phyloP scores from a whole-genome alignment of 306 rosid genomes.

The Crotalaria pallida region DNA sequence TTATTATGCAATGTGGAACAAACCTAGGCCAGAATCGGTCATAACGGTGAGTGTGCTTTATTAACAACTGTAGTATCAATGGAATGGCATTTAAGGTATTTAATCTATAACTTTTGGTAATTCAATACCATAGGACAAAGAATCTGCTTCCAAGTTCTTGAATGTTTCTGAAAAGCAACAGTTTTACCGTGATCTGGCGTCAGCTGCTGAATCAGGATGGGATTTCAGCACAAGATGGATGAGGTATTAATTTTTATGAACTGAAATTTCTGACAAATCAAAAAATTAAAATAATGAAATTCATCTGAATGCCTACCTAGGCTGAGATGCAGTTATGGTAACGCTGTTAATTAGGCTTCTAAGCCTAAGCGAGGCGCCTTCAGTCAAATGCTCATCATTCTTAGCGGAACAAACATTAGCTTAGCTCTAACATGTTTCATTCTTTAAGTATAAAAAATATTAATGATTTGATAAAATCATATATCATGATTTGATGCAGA shows the following conservation, averaged over 20 bases:
- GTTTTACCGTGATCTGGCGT: slow-evolving; percentile 69
- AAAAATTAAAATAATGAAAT: background rate
- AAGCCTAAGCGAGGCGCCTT: background rate
- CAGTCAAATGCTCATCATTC: background rate
- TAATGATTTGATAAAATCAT: background rate
- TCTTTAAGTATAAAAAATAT: background rate
- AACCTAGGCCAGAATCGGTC: slow-evolving; percentile 83
- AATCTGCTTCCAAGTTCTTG: slow-evolving; percentile 59
- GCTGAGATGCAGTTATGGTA: background rate
- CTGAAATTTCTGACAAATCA: background rate
- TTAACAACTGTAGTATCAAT: background rate
- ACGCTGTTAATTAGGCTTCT: background rate
- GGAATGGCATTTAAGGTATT: background rate
- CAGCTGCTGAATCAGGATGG: slow-evolving; percentile 93
- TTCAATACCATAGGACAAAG: slow-evolving; percentile 50
- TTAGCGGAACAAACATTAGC: background rate
- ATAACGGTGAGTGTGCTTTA: slow-evolving; percentile 36
- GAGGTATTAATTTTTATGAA: slow-evolving; percentile 46
- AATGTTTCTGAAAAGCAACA: slow-evolving; percentile 41
- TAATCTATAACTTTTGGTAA: background rate
- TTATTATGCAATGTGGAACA: slow-evolving; percentile 86
- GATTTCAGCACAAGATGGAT: slow-evolving; percentile 96
- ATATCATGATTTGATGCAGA: slow-evolving; percentile 41
- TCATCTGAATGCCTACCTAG: background rate
- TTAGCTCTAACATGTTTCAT: background rate